phyloP scores from a whole-genome alignment of 768 basidiomycete species.

The Cystobasidiopsis lactophilus region DNA sequence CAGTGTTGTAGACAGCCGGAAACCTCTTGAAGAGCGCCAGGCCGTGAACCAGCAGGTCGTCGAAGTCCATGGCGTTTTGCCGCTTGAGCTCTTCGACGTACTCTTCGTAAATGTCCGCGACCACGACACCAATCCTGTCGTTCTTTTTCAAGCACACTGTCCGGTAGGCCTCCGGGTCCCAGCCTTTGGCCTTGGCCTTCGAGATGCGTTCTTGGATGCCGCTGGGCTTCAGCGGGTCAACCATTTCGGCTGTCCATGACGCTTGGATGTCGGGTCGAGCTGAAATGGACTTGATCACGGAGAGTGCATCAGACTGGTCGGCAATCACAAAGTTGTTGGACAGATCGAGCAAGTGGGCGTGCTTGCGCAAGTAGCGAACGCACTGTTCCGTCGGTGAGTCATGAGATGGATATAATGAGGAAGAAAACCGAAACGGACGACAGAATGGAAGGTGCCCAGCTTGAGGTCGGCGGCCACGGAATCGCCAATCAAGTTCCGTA shows the following conservation, averaged over 20 bases:
- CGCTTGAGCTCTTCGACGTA: slow-evolving; percentile 42
- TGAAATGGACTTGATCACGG: slow-evolving; percentile 13
- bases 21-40: slow-evolving; percentile 34
- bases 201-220: slow-evolving; percentile 43
- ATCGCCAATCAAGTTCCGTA: slow-evolving; percentile 45
- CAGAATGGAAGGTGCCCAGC: slow-evolving; percentile 25
- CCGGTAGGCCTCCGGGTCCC: slow-evolving; percentile 33
- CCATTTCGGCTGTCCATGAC: not conserved
- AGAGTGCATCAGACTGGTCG: slow-evolving; percentile 35
- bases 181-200: slow-evolving; percentile 43
- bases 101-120: slow-evolving; percentile 21
- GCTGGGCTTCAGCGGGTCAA: slow-evolving; percentile 28
- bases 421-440: slow-evolving; percentile 31
- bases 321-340: slow-evolving; percentile 58
- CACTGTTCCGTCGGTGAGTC: not conserved
- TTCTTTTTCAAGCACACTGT: slow-evolving; percentile 12
- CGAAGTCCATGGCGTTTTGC: slow-evolving; percentile 63
- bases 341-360: slow-evolving; percentile 38
- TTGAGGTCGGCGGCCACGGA: slow-evolving; percentile 33
- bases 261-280: slow-evolving; percentile 3
- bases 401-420: no score
- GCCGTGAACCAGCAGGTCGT: slow-evolving; percentile 59
- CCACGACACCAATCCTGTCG: slow-evolving; percentile 21
- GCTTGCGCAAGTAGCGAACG: slow-evolving; percentile 35
- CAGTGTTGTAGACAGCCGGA: slow-evolving; percentile 35